Evolutionary conservation across 2,329 filamentous ascomycete species (phyloP).

Genomic region (Diaporthe velutina): DNA sequence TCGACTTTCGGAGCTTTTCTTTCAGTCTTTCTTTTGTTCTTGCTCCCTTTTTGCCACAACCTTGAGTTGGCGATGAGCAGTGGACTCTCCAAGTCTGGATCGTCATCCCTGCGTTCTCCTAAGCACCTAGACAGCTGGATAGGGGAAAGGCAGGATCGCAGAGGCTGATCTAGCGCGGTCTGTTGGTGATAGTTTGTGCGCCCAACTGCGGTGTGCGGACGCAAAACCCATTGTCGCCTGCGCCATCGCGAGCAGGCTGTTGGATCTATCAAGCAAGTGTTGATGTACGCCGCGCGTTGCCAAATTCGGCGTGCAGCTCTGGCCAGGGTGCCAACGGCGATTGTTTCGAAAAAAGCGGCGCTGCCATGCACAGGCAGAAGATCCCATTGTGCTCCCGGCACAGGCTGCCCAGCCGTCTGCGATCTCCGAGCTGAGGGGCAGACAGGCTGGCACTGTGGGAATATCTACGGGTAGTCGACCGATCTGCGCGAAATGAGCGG

Average conservation of each 20-base stretch:
- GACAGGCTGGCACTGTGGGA: conserved; percentile 25
- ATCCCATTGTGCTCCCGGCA: conserved; percentile 1
- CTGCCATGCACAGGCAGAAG: background rate
- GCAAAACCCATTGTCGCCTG: conserved; percentile 11
- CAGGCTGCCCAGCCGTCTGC: conserved; percentile 14
- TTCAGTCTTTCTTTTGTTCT: background rate
- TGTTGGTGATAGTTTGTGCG: conserved; percentile 21
- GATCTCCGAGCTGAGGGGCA: conserved; percentile 29
- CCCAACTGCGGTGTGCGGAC: conserved; percentile 11
- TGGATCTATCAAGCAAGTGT: conserved; percentile 5
- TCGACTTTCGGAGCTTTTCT: background rate
- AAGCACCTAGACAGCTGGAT: background rate
- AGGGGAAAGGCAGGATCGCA: conserved; percentile 9
- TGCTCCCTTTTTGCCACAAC: background rate
- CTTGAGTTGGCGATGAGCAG: background rate
- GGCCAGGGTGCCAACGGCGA: background rate
- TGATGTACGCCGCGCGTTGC: background rate
- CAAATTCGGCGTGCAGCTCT: background rate
- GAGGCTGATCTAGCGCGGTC: conserved; percentile 11
- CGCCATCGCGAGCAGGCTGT: background rate
- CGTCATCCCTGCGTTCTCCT: conserved; percentile 10
- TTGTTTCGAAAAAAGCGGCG: conserved; percentile 29
- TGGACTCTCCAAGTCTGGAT: background rate
- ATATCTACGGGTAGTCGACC: conserved; percentile 26
- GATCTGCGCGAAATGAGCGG: conserved; percentile 25